A percentile compares a stretch with the other conserved stretches of the same genome.
Evolutionary conservation across 139 green algal species (phyloP).

Genomic region (Chlorella sp.): DNA sequence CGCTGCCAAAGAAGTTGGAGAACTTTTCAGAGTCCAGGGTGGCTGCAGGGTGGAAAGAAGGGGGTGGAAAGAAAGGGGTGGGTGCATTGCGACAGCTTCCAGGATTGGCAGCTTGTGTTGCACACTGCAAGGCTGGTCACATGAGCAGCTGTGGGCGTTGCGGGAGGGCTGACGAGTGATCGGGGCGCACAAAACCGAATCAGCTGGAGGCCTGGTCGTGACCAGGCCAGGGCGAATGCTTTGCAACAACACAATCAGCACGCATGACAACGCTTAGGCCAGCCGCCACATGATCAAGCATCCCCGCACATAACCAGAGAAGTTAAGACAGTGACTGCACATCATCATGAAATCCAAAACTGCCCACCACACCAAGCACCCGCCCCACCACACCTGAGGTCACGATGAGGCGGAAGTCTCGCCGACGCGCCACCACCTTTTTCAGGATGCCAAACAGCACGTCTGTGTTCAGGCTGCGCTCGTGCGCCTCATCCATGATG

Average conservation of each 20-base stretch:
- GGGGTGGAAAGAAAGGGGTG: not conserved
- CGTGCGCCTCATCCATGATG: constrained; percentile 95
- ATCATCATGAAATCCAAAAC: not conserved
- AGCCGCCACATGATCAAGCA: no score
- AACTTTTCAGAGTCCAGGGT: constrained; percentile 94
- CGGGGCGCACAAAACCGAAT: no score
- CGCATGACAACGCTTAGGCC: no score
- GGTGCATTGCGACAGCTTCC: not conserved
- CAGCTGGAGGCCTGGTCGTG: no score
- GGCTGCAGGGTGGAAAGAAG: constrained; percentile 53
- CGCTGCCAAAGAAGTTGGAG: constrained; percentile 87
- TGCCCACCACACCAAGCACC: not conserved
- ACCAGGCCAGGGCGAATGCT: no score
- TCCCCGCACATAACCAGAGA: no score
- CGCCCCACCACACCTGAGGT: constrained; percentile 65
- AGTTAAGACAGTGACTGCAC: no score
- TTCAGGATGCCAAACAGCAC: constrained; percentile 98
- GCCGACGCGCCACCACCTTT: constrained; percentile 77
- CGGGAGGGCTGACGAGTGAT: no score
- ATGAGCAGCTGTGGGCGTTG: no score
- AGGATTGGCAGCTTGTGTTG: not conserved
- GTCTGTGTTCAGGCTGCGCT: constrained; percentile 94
- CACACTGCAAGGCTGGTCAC: no score
- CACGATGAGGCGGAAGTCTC: constrained; percentile 98
- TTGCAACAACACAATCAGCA: no score